Evolutionary conservation across 2,329 filamentous ascomycete genomes (phyloP), one percentile per base, ranked within the genome.

Genomic region (Fusarium bulbicola): DNA sequence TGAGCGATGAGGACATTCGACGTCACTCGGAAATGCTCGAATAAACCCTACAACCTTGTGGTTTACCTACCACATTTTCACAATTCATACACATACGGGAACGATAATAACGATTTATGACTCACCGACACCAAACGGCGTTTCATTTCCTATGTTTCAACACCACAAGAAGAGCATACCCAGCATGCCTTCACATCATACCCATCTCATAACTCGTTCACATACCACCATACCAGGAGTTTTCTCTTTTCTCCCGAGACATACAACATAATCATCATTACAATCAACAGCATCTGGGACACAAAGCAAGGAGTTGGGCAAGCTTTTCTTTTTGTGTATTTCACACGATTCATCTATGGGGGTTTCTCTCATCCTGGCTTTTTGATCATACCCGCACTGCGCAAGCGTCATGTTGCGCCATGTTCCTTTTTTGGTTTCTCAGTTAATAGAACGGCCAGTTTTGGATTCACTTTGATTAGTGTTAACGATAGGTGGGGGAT

Each of bases 1-100:
- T 96, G 61, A 89, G 84, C 61, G 93, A 95, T 73, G 89, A 91
- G n/a, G 92, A 95, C 77, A 94, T 96, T 77, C 83, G 88, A 63
- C 84, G 82, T 68, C 83, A 85, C 62, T 88, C 87, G 0, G 85
- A 87, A 60, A 81, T 78, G 60, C 77, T 90, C 37, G 86, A 90
- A 79, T 81, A 72, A 50, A 32, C 42, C 15, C 36, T 20, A 32
- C 28, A 37, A 47, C 21, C 12, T 36, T 57, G 42, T 45, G 26
- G 46, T 11, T 24, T 24, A 47, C 24, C 34, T 15, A 50, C 34
- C 39, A 32, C 61, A 36, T 36, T 47, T 49, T 26, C 49, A 53
- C 28, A 63, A 39, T 59, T 59, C 32, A 67, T 47, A 59, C 53
- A 58, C 40, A 64, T 42, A 59, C 50, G 42, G 52, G 58, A 66